Conservation (phyloP, 768 basidiomycete genomes). For the Suillus tomentosus region DNA sequence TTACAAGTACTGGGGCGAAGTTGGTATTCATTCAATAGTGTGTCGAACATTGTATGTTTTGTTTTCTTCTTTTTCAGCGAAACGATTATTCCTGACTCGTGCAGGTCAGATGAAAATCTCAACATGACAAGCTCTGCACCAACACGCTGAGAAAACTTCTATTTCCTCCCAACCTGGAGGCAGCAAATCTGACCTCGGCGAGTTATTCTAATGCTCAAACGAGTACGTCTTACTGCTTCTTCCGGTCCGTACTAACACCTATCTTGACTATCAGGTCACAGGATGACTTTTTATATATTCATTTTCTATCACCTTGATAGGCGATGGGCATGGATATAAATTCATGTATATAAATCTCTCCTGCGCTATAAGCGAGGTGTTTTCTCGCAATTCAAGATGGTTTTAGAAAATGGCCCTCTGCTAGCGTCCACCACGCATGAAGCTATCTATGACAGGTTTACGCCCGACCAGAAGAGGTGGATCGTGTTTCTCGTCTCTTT, state of each 20-base stretch:
- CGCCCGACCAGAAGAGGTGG: conserved; percentile 44
- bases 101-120: not conserved
- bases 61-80: not conserved
- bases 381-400: conserved; percentile 16
- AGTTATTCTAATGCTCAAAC: not conserved
- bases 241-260: not conserved
- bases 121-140: not conserved
- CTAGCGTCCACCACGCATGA: conserved; percentile 21
- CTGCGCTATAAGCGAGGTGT: too few species aligned
- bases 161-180: not conserved
- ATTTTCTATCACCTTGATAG: not conserved
- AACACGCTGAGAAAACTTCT: not conserved
- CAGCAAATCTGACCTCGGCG: not conserved
- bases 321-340: not conserved
- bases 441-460: conserved; percentile 61
- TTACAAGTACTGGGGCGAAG: conserved; percentile 73
- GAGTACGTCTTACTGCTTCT: not conserved
- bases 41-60: not conserved
- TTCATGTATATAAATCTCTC: not conserved
- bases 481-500: conserved; percentile 62
- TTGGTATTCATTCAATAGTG: conserved; percentile 40
- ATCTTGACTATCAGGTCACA: not conserved
- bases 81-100: not conserved
- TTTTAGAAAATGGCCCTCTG: conserved; percentile 31
- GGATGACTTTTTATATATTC: not conserved